These are phyloP conservation scores for Colletotrichum sp. DNA, from an alignment of 2,329 filamentous ascomycete species.

Conservation along the genomic window DNA sequence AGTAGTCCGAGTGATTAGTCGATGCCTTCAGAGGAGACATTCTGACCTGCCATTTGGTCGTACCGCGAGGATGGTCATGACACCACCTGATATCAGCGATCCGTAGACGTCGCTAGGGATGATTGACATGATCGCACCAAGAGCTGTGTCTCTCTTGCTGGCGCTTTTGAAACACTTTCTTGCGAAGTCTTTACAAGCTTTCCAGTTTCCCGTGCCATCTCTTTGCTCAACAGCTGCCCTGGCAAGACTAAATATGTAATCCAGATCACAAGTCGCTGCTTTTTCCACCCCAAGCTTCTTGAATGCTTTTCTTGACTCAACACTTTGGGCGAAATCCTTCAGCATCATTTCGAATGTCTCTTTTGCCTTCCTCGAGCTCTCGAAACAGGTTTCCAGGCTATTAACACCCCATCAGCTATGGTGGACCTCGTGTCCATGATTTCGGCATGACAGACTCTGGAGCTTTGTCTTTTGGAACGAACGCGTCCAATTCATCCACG, in stretches of 20 bases:
- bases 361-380: not conserved
- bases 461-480: not conserved
- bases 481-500: not conserved
- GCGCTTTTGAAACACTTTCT: not conserved
- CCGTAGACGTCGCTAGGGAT: not conserved
- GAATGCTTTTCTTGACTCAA: not conserved
- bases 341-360: not conserved
- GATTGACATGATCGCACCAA: not conserved
- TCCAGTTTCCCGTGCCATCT: not conserved
- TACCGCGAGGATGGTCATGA: not conserved
- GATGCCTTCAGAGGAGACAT: no score
- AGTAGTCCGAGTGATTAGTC: not conserved
- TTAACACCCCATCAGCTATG: not conserved
- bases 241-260: not conserved
- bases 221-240: not conserved
- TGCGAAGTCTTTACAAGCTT: not conserved
- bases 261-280: not conserved
- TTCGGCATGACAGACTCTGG: not conserved
- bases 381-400: not conserved
- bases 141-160: not conserved
- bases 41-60: not conserved
- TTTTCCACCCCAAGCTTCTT: not conserved
- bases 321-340: not conserved
- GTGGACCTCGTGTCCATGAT: not conserved
- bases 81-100: not conserved